Evolutionary conservation across 2,329 filamentous ascomycete species (phyloP).

Genomic region (Anisogramma anomala): DNA sequence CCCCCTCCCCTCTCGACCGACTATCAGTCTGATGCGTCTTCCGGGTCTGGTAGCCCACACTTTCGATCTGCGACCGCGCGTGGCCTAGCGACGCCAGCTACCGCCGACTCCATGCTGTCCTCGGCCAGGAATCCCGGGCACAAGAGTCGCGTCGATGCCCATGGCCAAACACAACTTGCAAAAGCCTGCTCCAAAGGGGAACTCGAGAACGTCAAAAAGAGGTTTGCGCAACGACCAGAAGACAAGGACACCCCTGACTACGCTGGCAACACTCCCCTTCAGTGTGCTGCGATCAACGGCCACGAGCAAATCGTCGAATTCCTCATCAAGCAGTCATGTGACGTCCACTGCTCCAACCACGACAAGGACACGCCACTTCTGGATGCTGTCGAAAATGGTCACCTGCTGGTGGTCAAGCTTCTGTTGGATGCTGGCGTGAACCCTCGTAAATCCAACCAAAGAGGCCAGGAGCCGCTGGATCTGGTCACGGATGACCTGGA

Average conservation of each 20-base stretch:
- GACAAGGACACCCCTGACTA: conserved; percentile 86
- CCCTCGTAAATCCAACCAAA: conserved; percentile 80
- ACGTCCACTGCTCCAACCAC: conserved; percentile 66
- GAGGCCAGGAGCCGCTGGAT: conserved; percentile 84
- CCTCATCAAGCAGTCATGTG: conserved; percentile 72
- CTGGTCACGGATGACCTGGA: conserved; percentile 65
- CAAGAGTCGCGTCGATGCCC: conserved; percentile 83
- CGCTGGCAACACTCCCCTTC: conserved; percentile 89
- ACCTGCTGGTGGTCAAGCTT: conserved; percentile 76
- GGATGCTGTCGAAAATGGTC: conserved; percentile 92
- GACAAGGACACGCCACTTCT: conserved; percentile 88
- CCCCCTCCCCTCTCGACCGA: conserved; percentile 52
- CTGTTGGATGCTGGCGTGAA: conserved; percentile 81
- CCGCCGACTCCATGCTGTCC: conserved; percentile 50
- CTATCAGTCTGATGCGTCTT: conserved; percentile 58
- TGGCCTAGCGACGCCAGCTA: conserved; percentile 42
- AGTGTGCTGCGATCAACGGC: conserved; percentile 83
- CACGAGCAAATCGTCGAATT: conserved; percentile 79
- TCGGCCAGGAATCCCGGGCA: conserved; percentile 58
- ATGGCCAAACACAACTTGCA: conserved; percentile 83
- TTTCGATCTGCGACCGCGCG: conserved; percentile 47
- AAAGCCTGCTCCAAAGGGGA: conserved; percentile 80
- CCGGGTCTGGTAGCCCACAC: conserved; percentile 47
- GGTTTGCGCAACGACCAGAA: conserved; percentile 67
- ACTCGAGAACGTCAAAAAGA: conserved; percentile 63